Percentiles rank a stretch among this genome's conserved stretches.
These are phyloP conservation scores for Petrea volubilis DNA, from an alignment of 257 asterid species.

Conservation along the genomic window DNA sequence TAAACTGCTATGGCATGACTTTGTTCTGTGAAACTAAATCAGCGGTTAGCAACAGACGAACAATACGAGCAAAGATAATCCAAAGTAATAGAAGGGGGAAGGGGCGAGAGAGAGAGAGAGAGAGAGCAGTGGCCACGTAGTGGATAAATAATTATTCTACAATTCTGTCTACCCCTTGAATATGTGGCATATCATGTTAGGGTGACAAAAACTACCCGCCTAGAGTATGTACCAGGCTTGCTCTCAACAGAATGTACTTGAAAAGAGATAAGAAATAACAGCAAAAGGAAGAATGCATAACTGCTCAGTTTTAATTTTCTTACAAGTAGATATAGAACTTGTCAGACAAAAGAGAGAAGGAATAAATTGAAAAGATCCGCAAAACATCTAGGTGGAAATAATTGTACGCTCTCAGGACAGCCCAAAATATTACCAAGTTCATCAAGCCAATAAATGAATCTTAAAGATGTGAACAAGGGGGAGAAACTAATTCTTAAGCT, in stretches of 20 bases:
- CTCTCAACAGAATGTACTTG: not conserved
- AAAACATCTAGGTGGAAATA: not conserved
- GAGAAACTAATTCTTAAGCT: not conserved
- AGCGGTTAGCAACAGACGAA: not conserved
- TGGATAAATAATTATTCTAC: not conserved
- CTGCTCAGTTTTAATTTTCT: not conserved
- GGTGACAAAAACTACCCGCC: not conserved
- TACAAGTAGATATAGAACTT: not conserved
- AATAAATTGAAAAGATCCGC: not conserved
- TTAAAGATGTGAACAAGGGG: not conserved
- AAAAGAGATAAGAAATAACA: not conserved
- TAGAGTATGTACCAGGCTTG: not conserved
- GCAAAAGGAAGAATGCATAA: not conserved
- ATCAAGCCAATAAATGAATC: not conserved
- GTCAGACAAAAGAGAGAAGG: not conserved
- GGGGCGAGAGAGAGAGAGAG: not conserved
- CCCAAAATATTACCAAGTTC: not conserved
- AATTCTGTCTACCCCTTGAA: not conserved
- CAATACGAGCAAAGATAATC: not conserved
- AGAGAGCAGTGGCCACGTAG: not conserved
- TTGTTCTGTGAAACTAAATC: not conserved
- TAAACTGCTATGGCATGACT: not conserved
- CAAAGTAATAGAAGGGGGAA: too few relatives aligned
- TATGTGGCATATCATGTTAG: not conserved
- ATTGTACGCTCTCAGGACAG: not conserved